phyloP scores from a whole-genome alignment of 2,329 filamentous ascomycete genomes.

The Alternaria panax region DNA sequence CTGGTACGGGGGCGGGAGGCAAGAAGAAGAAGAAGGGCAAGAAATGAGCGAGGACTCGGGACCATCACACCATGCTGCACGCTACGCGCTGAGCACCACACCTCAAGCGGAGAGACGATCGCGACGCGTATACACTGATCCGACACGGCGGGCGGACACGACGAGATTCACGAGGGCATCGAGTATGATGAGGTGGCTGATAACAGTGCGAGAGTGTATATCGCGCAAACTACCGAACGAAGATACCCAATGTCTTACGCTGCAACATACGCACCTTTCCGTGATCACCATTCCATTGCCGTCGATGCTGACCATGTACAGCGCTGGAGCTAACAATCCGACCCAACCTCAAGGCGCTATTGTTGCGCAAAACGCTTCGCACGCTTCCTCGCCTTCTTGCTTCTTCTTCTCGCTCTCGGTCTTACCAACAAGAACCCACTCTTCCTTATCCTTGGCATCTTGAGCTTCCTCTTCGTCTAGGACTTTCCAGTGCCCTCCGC shows the following conservation, averaged over 20 bases:
- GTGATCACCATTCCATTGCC: background rate
- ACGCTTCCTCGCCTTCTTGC: background rate
- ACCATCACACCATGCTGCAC: background rate
- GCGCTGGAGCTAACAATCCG: too few species aligned
- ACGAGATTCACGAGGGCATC: background rate
- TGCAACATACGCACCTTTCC: too few species aligned
- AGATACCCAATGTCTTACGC: conserved; percentile 14
- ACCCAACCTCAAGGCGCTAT: background rate
- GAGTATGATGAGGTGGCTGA: background rate
- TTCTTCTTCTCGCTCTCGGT: background rate
- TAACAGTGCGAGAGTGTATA: background rate
- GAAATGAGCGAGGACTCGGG: conserved; percentile 48
- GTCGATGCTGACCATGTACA: background rate
- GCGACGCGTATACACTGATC: background rate
- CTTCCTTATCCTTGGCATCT: background rate
- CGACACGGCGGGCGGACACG: background rate
- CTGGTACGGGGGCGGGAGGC: conserved; percentile 42
- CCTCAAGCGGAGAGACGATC: background rate
- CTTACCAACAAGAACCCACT: conserved; percentile 5
- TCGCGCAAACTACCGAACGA: conserved; percentile 1
- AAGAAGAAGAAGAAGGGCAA: conserved; percentile 62
- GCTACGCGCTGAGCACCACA: too few species aligned
- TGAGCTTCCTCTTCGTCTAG: background rate
- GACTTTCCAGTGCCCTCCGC: background rate
- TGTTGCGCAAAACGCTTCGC: background rate